Evolutionary conservation across 768 basidiomycete genomes (phyloP), one percentile per base, ranked within the genome.

Genomic region (Agrocybe chaxingu): DNA sequence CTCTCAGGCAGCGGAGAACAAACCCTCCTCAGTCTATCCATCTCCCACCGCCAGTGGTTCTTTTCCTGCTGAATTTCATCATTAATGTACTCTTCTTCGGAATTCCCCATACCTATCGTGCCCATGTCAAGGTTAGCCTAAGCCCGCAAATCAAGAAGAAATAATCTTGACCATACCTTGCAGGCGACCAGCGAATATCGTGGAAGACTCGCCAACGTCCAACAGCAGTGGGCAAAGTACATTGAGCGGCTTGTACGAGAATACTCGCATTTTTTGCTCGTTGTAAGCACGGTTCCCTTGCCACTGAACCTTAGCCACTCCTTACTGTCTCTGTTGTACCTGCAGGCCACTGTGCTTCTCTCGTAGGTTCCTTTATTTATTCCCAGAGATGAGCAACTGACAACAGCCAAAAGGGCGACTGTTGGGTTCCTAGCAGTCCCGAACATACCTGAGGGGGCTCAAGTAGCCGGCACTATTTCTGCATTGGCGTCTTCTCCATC

Each of bases 221-320:
- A 78, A 54, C 60, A 69, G 42, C 75, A 68, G 36, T 82, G 80
- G 79, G 69, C 76, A 45, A 59, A 54, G 11, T 81, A 80, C 49
- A 73, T 79, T 18, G 68, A 73, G 33, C 72, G 77, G 33, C 69
- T 82, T 4, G 75, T 77, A 4, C 67, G 74, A 51, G 80, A 81
- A 54, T 81, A 81, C 57, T 77, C 78, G 7, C 74, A 81, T 50
- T 81, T 82, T 53, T 65, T 81, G 13, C 69, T 81, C 6, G 74
- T 82, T 33, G 80, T 81, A 53, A 67, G 78, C 63, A 35, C 11
- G 45, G 41, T 29, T 44, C 8, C 18, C 8, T 34, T 37, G 29
- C 40, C 39, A 12, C 7, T 38, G n/a, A n/a, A 9, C 9, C 8
- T 35, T 18, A 13, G 29, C n/a, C 37, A 4, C 12, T 8, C 32